These are phyloP conservation scores for Podospora pseudoanserina DNA, from an alignment of 495 filamentous ascomycete species.

Conservation along the genomic window DNA sequence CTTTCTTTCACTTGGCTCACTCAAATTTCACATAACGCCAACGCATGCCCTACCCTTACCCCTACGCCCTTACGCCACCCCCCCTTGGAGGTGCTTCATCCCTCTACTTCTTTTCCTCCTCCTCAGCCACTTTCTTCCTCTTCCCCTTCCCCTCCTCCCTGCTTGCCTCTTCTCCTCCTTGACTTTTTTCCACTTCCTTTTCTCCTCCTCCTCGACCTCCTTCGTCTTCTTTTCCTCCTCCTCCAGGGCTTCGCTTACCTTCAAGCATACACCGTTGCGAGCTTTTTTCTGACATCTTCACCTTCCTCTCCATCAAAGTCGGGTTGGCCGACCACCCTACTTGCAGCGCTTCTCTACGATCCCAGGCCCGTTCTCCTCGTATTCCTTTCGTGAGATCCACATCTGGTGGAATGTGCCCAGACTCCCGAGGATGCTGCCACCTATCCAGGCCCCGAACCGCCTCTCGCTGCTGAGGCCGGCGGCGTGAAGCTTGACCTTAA, in stretches of 20 bases:
- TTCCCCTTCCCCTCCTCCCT: not conserved
- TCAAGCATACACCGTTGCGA: not conserved
- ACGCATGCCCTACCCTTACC: too few relatives aligned
- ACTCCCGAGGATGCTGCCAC: conserved; percentile 92
- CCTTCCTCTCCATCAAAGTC: not conserved
- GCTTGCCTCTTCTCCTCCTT: too few relatives aligned
- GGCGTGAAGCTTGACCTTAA: conserved; percentile 77
- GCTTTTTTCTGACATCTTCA: not conserved
- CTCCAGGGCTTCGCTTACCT: not conserved
- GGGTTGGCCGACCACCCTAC: conserved; percentile 33
- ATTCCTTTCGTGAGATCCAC: conserved; percentile 90
- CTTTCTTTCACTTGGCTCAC: too few relatives aligned
- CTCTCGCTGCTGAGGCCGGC: conserved; percentile 82
- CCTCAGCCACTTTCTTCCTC: not conserved
- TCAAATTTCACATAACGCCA: too few relatives aligned
- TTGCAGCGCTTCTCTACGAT: conserved; percentile 79
- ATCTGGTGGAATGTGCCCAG: conserved; percentile 99
- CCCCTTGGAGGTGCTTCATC: too few relatives aligned
- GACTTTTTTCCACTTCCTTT: too few relatives aligned
- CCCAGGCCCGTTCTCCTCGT: conserved; percentile 67
- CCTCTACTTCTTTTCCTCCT: too few relatives aligned
- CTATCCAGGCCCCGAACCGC: conserved; percentile 90
- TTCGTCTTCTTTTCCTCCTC: not conserved
- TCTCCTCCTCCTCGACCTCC: not conserved
- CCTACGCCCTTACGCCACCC: too few relatives aligned